Conservation (phyloP, 2,329 filamentous ascomycete genomes). For the Macroventuria anomochaeta region DNA sequence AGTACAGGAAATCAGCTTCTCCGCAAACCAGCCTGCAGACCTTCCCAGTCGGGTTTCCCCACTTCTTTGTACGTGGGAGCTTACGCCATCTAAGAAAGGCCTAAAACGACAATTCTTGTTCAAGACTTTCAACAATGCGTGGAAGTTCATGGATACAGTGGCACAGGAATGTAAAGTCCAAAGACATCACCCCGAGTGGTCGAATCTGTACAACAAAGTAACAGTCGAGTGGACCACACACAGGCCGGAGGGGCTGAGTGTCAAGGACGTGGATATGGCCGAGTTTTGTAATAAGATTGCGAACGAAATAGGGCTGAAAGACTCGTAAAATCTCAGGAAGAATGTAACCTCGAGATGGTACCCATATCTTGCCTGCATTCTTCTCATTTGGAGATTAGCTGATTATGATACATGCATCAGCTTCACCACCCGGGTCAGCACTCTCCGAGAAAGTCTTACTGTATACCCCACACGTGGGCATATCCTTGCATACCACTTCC, state of each 20-base stretch:
- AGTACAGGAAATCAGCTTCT: slow-evolving; percentile 32
- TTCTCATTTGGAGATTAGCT: too few relatives aligned
- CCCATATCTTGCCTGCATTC: too few relatives aligned
- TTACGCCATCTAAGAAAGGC: slow-evolving; percentile 33
- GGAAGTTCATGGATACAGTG: slow-evolving; percentile 43
- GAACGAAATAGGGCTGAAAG: slow-evolving; percentile 36
- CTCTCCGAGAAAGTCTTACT: too few relatives aligned
- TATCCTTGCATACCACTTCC: too few relatives aligned
- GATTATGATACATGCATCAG: too few relatives aligned
- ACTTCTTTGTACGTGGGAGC: slow-evolving; percentile 35
- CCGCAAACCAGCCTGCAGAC: slow-evolving; percentile 36
- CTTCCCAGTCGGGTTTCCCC: slow-evolving; percentile 32
- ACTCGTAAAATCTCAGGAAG: too few relatives aligned
- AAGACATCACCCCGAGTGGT: slow-evolving; percentile 45
- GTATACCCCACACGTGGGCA: too few relatives aligned
- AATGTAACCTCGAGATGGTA: too few relatives aligned
- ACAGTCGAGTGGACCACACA: slow-evolving; percentile 48
- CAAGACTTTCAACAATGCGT: slow-evolving; percentile 40
- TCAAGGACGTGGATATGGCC: slow-evolving; percentile 47
- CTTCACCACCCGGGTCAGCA: too few relatives aligned
- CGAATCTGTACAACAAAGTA: slow-evolving; percentile 44
- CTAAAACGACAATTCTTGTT: slow-evolving; percentile 40
- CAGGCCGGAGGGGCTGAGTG: slow-evolving; percentile 41
- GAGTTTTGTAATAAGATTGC: slow-evolving; percentile 44
- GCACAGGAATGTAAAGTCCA: slow-evolving; percentile 44